Evolutionary conservation across 352 stramenopile genomes (phyloP), one percentile per base, ranked within the genome.

Genomic region (Phytophthora rubi): DNA sequence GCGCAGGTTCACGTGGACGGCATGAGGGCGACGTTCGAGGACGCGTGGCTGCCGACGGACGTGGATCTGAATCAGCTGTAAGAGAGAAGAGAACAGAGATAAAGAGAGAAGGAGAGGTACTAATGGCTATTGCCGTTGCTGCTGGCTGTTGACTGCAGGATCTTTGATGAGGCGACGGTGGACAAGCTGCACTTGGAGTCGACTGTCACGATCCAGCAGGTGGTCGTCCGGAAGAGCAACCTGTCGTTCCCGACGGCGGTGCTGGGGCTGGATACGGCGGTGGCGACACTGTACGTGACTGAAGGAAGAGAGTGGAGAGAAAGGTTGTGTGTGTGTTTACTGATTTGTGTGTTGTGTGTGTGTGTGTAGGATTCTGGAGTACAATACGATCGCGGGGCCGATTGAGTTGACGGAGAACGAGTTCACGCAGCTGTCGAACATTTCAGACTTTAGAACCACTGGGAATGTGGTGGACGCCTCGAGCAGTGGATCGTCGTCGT

Each of bases 171-270:
- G 6, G 66, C 71, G 9, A 77, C 67, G 13, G 71, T 90, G 39
- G 47, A 73, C 3, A 70, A 54, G 0, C 86, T 92, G 57, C 66
- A 65, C 48, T 44, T 87, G 32, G 64, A 72, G 30, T 39, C 54
- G 9, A 64, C 70, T 4, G 70, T 66, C 16, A 77, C 58, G n/a
- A 79, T 90, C 52, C 39, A 79, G 12, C 61, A 84, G 42, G 65
- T 79, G 73, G 68, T 82, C 10, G 81, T 90, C 60, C 78, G 68
- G 12, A 68, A 71, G 0, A 82, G 68, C 45, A 86, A 78, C 48
- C 15, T 90, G 51, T 71, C 77, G 33, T 90, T 90, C 61, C 82
- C 82, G 4, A 70, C 56, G 8, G 69, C 76, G 3, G 62, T 90
- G 30, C 59, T 90, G 26, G 44, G 37, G 12, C 33, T 88, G 45